A percentile compares a stretch with the other conserved stretches of the same genome.
phyloP scores from a whole-genome alignment of 106 monocot genomes.

The Dendrobium chrysotoxum region DNA sequence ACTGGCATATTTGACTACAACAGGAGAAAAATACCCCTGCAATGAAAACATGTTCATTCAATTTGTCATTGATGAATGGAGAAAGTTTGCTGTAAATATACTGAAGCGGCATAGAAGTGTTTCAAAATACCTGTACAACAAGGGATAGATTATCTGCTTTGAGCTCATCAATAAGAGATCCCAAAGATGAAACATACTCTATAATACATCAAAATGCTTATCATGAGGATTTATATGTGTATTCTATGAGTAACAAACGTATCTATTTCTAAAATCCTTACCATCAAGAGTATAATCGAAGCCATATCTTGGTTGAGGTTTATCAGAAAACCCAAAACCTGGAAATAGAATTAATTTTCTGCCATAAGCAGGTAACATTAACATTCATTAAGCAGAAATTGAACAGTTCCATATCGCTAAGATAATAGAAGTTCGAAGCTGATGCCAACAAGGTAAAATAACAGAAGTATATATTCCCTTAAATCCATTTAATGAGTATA shows the following conservation, averaged over 20 bases:
- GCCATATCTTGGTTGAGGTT: constrained; percentile 96
- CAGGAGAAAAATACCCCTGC: constrained; percentile 93
- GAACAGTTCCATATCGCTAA: neutral
- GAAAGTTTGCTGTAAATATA: neutral
- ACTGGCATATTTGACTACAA: constrained; percentile 74
- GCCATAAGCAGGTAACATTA: neutral
- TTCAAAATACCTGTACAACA: constrained; percentile 70
- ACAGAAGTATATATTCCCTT: neutral
- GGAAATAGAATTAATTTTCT: constrained; percentile 18
- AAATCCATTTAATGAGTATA: neutral
- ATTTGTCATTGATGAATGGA: neutral
- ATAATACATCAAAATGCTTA: constrained; percentile 9
- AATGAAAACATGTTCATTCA: constrained; percentile 8
- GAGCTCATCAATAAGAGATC: constrained; percentile 65
- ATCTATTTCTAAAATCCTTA: constrained; percentile 19
- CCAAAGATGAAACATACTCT: constrained; percentile 82
- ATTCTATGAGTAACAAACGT: neutral
- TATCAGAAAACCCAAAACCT: constrained; percentile 99
- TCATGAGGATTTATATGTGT: neutral
- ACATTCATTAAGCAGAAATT: neutral
- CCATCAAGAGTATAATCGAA: constrained; percentile 97
- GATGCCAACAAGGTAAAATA: neutral
- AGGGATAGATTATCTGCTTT: constrained; percentile 56
- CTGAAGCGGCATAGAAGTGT: neutral
- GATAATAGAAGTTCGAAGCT: neutral